Conservation (phyloP, 2,329 filamentous ascomycete species). For the Exophiala xenobiotica region DNA sequence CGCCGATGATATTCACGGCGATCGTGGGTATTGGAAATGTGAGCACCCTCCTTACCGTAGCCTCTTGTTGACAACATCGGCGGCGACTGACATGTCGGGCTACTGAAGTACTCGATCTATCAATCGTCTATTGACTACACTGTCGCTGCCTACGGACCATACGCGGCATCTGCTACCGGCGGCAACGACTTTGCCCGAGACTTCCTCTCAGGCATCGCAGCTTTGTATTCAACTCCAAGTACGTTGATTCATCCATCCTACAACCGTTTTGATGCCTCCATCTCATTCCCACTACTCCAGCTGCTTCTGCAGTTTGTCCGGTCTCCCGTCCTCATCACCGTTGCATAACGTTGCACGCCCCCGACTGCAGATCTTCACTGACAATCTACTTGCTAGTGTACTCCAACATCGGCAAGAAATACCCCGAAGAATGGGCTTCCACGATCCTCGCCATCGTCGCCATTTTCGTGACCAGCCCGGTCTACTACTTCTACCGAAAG, state of each 20-base stretch:
- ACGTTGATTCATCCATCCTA: constrained; percentile 4
- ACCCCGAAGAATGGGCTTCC: constrained; percentile 41
- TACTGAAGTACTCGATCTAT: too few species aligned
- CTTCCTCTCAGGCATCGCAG: constrained; percentile 61
- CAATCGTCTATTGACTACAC: constrained; percentile 70
- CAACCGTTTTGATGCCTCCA: too few species aligned
- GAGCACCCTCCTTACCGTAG: too few species aligned
- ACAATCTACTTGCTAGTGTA: constrained; percentile 38
- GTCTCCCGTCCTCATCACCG: too few species aligned
- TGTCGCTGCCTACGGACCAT: constrained; percentile 64
- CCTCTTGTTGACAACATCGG: too few species aligned
- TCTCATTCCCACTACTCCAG: constrained; percentile 3
- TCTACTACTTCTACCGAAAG: constrained; percentile 66
- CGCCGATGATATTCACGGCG: constrained; percentile 58
- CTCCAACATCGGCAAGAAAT: constrained; percentile 49
- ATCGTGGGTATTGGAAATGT: constrained; percentile 64
- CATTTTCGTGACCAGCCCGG: constrained; percentile 59
- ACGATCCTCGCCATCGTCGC: constrained; percentile 63
- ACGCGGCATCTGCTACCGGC: constrained; percentile 63
- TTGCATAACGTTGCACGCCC: too few species aligned
- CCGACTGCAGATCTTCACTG: too few species aligned
- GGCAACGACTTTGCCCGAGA: constrained; percentile 66
- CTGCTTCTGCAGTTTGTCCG: neutral
- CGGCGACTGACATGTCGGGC: too few species aligned
- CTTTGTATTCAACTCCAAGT: constrained; percentile 57